Evolutionary conservation across 768 basidiomycete species (phyloP).

Genomic region (Mycena epipterygia): DNA sequence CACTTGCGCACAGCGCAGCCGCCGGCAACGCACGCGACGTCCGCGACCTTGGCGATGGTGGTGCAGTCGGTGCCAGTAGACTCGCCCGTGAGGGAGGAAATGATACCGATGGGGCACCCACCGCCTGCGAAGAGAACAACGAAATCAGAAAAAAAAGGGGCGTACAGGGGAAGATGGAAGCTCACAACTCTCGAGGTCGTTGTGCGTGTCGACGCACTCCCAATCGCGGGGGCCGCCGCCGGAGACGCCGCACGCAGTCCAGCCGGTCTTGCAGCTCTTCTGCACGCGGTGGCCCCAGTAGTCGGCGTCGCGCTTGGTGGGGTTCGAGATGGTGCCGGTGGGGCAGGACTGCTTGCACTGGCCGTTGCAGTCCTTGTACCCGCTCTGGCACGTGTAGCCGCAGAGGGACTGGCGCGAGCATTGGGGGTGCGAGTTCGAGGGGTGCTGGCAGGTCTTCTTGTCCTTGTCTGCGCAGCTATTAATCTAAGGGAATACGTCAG

Average conservation of each 20-base stretch:
- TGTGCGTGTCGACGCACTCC: conserved; percentile 52
- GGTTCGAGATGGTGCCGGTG: not conserved
- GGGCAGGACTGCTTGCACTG: conserved; percentile 40
- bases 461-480: conserved; percentile 18
- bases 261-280: conserved; percentile 42
- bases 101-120: conserved; percentile 48
- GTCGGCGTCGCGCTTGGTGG: not conserved
- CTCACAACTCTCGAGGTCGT: conserved; percentile 56
- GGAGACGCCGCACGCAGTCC: conserved; percentile 49
- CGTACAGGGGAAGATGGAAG: conserved; percentile 5
- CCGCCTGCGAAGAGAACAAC: conserved; percentile 44
- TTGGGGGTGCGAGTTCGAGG: conserved; percentile 40
- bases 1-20: conserved; percentile 51
- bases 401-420: conserved; percentile 44
- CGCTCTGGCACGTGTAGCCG: conserved; percentile 48
- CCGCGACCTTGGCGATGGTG: conserved; percentile 50
- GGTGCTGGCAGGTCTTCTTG: conserved; percentile 42
- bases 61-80: conserved; percentile 51
- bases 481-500: conserved; percentile 39
- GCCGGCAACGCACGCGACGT: conserved; percentile 51
- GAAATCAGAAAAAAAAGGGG: not conserved
- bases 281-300: conserved; percentile 38
- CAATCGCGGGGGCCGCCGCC: conserved; percentile 46
- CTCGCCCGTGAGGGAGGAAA: conserved; percentile 36
- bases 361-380: conserved; percentile 44